These are phyloP conservation scores for Penstemon eatonii DNA, from an alignment of 257 asterid genomes.

Conservation along the genomic window DNA sequence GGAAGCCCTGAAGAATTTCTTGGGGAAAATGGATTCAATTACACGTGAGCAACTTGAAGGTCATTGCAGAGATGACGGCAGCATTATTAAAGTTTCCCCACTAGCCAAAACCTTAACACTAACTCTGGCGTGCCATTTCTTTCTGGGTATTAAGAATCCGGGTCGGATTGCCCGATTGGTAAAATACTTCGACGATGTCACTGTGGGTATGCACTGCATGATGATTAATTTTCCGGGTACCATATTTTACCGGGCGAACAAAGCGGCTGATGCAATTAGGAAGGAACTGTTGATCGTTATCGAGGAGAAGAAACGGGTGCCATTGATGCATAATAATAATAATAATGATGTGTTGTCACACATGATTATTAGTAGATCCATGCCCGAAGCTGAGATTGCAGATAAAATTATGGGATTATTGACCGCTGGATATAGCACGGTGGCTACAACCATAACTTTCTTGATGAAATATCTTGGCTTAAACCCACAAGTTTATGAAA, in stretches of 20 bases:
- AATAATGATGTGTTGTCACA: constrained; percentile 38
- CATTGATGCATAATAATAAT: no score
- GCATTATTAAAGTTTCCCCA: constrained; percentile 41
- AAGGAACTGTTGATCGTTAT: constrained; percentile 53
- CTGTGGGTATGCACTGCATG: constrained; percentile 59
- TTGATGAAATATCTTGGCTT: constrained; percentile 67
- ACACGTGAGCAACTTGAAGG: constrained; percentile 34
- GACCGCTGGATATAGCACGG: constrained; percentile 72
- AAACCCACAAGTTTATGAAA: constrained; percentile 41
- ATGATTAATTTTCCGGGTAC: constrained; percentile 60
- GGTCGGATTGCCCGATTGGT: constrained; percentile 47
- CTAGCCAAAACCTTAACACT: constrained; percentile 52
- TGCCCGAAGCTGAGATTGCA: constrained; percentile 64
- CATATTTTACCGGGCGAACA: constrained; percentile 45
- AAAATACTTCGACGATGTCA: constrained; percentile 48
- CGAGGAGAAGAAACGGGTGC: constrained; percentile 51
- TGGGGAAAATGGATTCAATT: constrained; percentile 49
- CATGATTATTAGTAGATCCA: constrained; percentile 48
- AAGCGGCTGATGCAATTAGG: constrained; percentile 59
- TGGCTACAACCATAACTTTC: constrained; percentile 61
- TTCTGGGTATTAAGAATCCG: constrained; percentile 51
- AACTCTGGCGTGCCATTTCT: constrained; percentile 54
- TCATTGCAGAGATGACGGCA: constrained; percentile 33
- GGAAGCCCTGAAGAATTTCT: constrained; percentile 52
- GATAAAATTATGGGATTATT: constrained; percentile 72